Conservation (phyloP, 495 filamentous ascomycete species). For the Talaromyces nanjingensis region DNA sequence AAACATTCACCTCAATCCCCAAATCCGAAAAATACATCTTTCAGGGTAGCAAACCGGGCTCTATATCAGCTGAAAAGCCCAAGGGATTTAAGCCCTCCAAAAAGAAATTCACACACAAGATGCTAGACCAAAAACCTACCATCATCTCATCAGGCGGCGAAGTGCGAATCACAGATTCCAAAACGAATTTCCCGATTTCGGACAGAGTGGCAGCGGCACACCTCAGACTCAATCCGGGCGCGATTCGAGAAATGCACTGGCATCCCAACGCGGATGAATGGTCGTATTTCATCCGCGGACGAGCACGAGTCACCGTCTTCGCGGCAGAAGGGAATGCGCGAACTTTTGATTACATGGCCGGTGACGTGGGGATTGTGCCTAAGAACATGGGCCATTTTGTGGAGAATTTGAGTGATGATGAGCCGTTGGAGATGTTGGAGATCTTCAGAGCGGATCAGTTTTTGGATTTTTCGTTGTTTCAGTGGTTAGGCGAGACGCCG, state of each 20-base stretch:
- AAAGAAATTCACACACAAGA: constrained; percentile 52
- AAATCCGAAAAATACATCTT: constrained; percentile 63
- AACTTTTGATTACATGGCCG: constrained; percentile 38
- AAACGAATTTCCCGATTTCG: constrained; percentile 53
- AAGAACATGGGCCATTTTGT: constrained; percentile 57
- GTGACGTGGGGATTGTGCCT: constrained; percentile 56
- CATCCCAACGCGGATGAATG: constrained; percentile 52
- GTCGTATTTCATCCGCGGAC: constrained; percentile 46
- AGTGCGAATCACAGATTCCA: constrained; percentile 59
- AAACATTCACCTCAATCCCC: constrained; percentile 53
- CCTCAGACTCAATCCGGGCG: constrained; percentile 48
- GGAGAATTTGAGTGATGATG: constrained; percentile 54
- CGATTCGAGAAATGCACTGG: constrained; percentile 56
- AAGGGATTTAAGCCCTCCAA: constrained; percentile 49
- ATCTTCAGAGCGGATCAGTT: constrained; percentile 52
- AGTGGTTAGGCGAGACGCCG: constrained; percentile 65
- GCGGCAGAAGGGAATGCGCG: constrained; percentile 32
- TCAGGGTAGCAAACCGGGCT: constrained; percentile 47
- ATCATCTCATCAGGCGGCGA: constrained; percentile 46
- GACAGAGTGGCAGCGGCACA: constrained; percentile 59
- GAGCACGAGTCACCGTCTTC: constrained; percentile 47
- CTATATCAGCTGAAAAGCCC: constrained; percentile 39
- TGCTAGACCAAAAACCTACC: constrained; percentile 52
- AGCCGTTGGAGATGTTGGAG: constrained; percentile 51
- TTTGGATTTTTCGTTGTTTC: constrained; percentile 57